A percentile compares a stretch with the other conserved stretches of the same genome.
These are phyloP conservation scores for Cladosporium sp. DNA, from an alignment of 2,329 filamentous ascomycete species.

Conservation along the genomic window DNA sequence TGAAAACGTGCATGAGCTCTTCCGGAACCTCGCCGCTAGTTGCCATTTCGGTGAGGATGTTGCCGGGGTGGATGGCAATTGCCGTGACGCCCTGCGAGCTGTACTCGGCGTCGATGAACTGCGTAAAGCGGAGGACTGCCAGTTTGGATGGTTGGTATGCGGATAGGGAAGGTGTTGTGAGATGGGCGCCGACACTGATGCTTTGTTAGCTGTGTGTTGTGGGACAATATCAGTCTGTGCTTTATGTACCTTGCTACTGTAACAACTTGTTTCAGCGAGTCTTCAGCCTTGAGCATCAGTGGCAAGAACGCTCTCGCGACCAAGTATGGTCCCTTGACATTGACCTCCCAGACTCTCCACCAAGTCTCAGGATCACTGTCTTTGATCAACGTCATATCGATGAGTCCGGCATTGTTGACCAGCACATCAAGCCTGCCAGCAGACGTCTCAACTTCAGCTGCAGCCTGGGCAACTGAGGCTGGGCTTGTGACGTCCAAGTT, in stretches of 20 bases:
- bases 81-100: constrained; percentile 49
- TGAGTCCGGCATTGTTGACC: constrained; percentile 51
- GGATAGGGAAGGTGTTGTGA: constrained; percentile 47
- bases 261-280: constrained; percentile 17
- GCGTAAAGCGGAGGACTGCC: constrained; percentile 56
- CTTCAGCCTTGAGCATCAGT: constrained; percentile 43
- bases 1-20: constrained; percentile 26
- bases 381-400: constrained; percentile 38
- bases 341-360: constrained; percentile 52
- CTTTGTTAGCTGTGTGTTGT: constrained; percentile 40
- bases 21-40: constrained; percentile 37
- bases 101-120: constrained; percentile 54
- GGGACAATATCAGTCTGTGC: background rate
- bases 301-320: constrained; percentile 54
- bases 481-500: constrained; percentile 46
- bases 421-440: constrained; percentile 45
- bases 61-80: constrained; percentile 46
- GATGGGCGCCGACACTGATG: constrained; percentile 45
- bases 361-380: constrained; percentile 55
- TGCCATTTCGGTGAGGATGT: constrained; percentile 35
- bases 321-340: constrained; percentile 58
- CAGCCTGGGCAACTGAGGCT: constrained; percentile 40
- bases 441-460: constrained; percentile 33
- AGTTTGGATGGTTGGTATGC: constrained; percentile 56
- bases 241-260: constrained; percentile 36